Evolutionary conservation across 495 filamentous ascomycete species (phyloP).

Genomic region (Opeltia flavorubescens): DNA sequence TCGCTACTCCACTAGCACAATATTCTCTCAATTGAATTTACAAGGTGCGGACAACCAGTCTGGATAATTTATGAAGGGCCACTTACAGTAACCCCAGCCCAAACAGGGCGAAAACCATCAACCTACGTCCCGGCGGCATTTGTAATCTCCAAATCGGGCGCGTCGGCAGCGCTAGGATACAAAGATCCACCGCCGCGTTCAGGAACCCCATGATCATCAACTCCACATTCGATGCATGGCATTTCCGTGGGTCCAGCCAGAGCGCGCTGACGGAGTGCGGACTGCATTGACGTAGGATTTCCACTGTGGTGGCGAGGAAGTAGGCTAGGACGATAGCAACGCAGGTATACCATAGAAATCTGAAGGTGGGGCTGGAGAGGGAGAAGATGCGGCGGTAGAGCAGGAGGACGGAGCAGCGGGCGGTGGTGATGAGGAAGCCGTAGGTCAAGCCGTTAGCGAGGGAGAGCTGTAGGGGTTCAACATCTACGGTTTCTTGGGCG

Average conservation of each 20-base stretch:
- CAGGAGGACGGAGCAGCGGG: conserved; percentile 9
- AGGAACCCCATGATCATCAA: conserved; percentile 12
- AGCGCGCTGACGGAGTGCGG: no score
- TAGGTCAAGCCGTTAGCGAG: conserved; percentile 7
- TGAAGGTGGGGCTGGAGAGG: conserved; percentile 4
- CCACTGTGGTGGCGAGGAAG: neutral
- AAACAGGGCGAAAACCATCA: conserved; percentile 7
- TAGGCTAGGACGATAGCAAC: neutral
- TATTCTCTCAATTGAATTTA: no score
- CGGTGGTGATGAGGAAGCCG: conserved; percentile 2
- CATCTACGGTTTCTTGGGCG: neutral
- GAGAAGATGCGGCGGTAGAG: conserved; percentile 14
- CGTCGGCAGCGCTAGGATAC: conserved; percentile 22
- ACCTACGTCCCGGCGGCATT: conserved; percentile 7
- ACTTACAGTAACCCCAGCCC: conserved; percentile 13
- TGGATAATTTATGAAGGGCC: neutral
- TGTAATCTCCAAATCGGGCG: conserved; percentile 15
- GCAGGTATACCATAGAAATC: conserved; percentile 4
- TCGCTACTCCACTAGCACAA: conserved; percentile 7
- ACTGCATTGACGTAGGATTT: conserved; percentile 1
- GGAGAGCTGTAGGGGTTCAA: conserved; percentile 1
- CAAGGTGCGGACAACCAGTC: neutral
- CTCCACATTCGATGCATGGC: neutral
- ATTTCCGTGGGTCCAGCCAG: no score
- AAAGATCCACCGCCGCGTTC: conserved; percentile 20